Evolutionary conservation across 129 eudicot species (phyloP), one percentile per base, ranked within the genome.

Genomic region (Escallonia herrerae): DNA sequence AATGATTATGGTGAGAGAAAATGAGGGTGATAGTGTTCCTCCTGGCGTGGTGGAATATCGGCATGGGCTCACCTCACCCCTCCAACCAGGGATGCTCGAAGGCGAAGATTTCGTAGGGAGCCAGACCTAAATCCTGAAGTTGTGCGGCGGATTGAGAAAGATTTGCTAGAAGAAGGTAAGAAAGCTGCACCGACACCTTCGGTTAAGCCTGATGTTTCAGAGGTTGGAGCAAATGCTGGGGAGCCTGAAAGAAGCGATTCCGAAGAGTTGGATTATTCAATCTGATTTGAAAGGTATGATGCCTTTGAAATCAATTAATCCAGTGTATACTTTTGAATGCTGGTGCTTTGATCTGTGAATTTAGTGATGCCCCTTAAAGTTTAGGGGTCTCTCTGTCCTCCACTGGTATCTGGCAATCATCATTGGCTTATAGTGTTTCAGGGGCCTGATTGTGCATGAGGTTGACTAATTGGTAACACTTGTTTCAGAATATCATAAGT

Each of bases 31-130:
- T 64, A 57, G 74, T 72, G 80, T 22, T 22, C 33, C 79, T 15
- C 95, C 90, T 47, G 91, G 82, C 65, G 73, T 61, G 58, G 87
- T 79, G 63, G 97, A 90, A 79, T 82, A 82, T 54, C 85, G 91
- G 40, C 97, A 90, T 66, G 95, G 97, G 40, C 87, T 86, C 55
- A 87, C 97, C 87, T 86, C 55, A 87, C 97, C 58, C 95, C 95
- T 44, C 91, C 97, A 7, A 86, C 84, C 95, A 79, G 89, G 69
- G 97, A 90, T 84, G 95, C 93, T 71, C 84, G 90, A 76, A 84
- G 87, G 64, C 85, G 90, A 50, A 79, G 97, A 69, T 90, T 90
- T 74, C 91, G 93, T n/a, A 86, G 97, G 65, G 97, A 90, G 76
- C 89, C 95, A 13, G 95, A 84, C 82, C 58, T 90, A 63, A 90